A percentile compares a stretch with the other conserved stretches of the same genome.
These are phyloP conservation scores for Ophiostoma himal-ulmi DNA, from an alignment of 2,329 filamentous ascomycete species.

Conservation along the genomic window DNA sequence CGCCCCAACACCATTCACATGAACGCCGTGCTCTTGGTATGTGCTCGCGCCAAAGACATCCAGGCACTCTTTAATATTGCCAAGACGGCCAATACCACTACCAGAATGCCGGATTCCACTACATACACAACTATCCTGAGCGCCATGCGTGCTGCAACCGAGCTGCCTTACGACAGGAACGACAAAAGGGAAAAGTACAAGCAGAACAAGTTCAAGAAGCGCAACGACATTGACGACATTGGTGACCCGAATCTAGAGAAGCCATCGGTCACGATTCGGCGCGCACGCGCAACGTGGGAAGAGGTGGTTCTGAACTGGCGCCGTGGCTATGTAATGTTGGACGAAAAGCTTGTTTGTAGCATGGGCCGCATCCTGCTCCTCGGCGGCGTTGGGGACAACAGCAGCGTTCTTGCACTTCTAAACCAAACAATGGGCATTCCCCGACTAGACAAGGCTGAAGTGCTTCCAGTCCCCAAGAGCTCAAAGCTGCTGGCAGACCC, in stretches of 20 bases:
- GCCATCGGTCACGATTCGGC: conserved; percentile 48
- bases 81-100: conserved; percentile 60
- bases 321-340: conserved; percentile 61
- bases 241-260: conserved; percentile 27
- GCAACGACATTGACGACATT: background rate
- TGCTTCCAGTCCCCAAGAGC: background rate
- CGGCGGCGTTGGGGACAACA: conserved; percentile 57
- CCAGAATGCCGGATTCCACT: conserved; percentile 57
- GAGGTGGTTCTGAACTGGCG: conserved; percentile 75
- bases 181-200: conserved; percentile 32
- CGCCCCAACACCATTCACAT: conserved; percentile 74
- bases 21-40: conserved; percentile 83
- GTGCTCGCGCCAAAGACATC: conserved; percentile 65
- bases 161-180: background rate
- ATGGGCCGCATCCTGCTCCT: conserved; percentile 76
- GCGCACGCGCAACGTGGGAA: conserved; percentile 71
- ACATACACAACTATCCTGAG: conserved; percentile 84
- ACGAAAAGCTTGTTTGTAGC: conserved; percentile 70
- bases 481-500: background rate
- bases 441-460: conserved; percentile 36
- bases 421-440: conserved; percentile 76
- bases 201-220: conserved; percentile 15
- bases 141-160: conserved; percentile 54
- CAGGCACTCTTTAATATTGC: conserved; percentile 75
- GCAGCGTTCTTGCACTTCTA: conserved; percentile 68